Evolutionary conservation across 805 yeast species (phyloP).

Genomic region (Kregervanrija pseudodelftensis): DNA sequence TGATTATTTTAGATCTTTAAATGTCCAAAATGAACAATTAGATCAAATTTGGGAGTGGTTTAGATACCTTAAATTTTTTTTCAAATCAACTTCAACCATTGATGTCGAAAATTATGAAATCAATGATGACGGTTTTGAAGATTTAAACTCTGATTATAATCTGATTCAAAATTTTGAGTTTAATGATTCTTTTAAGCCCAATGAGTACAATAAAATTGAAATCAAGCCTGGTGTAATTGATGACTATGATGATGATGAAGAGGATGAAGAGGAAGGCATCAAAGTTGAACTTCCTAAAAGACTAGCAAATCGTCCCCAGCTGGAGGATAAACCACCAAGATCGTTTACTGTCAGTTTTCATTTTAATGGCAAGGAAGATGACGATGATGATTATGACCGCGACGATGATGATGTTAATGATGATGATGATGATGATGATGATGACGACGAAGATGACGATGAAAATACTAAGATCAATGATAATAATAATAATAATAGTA

Average conservation of each 20-base stretch:
- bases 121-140: conserved; percentile 37
- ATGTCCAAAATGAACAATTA: conserved; percentile 14
- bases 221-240: conserved; percentile 14
- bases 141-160: conserved; percentile 26
- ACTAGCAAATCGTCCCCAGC: conserved; percentile 17
- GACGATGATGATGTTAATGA: conserved; percentile 6
- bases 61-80: conserved; percentile 30
- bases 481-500: background rate
- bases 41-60: conserved; percentile 23
- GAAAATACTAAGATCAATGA: background rate
- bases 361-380: conserved; percentile 11
- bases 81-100: conserved; percentile 42
- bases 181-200: conserved; percentile 19
- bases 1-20: conserved; percentile 8
- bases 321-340: conserved; percentile 29
- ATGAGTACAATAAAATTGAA: conserved; percentile 21
- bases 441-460: background rate
- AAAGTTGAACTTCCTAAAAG: conserved; percentile 15
- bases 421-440: background rate
- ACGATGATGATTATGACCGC: conserved; percentile 8
- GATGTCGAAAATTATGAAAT: conserved; percentile 41
- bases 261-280: conserved; percentile 5
- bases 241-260: conserved; percentile 4
- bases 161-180: conserved; percentile 19
- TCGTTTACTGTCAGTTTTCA: conserved; percentile 23